These are phyloP conservation scores for Myxozyma mucilagina DNA, from an alignment of 805 yeast species.

Conservation along the genomic window DNA sequence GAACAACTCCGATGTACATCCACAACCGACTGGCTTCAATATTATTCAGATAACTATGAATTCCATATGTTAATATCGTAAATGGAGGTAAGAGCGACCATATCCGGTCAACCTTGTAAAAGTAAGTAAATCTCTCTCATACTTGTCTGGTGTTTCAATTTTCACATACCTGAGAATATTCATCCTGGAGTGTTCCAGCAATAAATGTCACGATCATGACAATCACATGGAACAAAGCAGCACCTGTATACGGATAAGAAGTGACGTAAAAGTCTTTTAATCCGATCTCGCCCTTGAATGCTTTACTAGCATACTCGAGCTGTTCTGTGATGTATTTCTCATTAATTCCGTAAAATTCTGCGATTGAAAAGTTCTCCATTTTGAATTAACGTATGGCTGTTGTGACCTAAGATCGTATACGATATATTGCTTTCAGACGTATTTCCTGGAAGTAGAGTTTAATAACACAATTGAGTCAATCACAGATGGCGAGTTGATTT, in stretches of 20 bases:
- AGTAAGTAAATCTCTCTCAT: neutral
- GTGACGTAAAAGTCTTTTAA: slow-evolving; percentile 4
- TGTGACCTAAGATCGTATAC: neutral
- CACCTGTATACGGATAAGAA: slow-evolving; percentile 20
- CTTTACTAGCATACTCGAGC: neutral
- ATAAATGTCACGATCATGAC: slow-evolving; percentile 13
- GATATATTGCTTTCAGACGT: no score
- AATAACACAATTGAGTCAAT: no score
- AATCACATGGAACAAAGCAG: slow-evolving; percentile 11
- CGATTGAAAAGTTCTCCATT: neutral
- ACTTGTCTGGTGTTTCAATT: neutral
- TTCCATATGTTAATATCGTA: slow-evolving; percentile 16
- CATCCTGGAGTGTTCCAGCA: slow-evolving; percentile 12
- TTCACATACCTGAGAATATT: slow-evolving; percentile 24
- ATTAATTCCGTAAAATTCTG: slow-evolving; percentile 2
- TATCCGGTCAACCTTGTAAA: slow-evolving; percentile 20
- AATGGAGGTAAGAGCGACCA: slow-evolving; percentile 24
- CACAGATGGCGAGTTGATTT: no score
- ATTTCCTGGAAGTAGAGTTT: no score
- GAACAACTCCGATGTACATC: neutral
- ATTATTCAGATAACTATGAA: slow-evolving; percentile 10
- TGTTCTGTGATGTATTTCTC: slow-evolving; percentile 6
- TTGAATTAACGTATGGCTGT: neutral
- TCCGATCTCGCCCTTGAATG: slow-evolving; percentile 3
- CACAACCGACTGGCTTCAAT: slow-evolving; percentile 5